Percentiles rank a stretch among this genome's conserved stretches.
Conservation (phyloP, 495 filamentous ascomycete genomes). For the Cryomyces minteri region DNA sequence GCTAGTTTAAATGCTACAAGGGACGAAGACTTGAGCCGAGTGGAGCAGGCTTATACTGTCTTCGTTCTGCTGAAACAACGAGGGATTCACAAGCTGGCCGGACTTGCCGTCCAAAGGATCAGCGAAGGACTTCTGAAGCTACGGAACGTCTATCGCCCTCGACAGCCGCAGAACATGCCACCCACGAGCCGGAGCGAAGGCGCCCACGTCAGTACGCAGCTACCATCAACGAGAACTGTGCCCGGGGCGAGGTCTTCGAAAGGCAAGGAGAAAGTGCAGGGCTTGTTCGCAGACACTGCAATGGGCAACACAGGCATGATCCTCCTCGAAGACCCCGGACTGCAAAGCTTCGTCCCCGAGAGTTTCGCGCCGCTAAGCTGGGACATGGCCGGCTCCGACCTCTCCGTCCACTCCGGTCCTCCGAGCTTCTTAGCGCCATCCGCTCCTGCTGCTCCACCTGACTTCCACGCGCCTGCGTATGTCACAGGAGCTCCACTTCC, state of each 20-base stretch:
- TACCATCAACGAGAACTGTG: not conserved
- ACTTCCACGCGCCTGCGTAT: no score
- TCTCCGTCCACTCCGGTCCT: not conserved
- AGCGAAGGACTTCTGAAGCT: slow-evolving; percentile 12
- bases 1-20: not conserved
- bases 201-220: not conserved
- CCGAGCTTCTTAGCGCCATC: no score
- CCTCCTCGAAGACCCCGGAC: slow-evolving; percentile 26
- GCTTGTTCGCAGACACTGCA: slow-evolving; percentile 16
- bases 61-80: slow-evolving; percentile 24
- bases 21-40: slow-evolving; percentile 10
- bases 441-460: no score
- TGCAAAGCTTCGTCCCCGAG: slow-evolving; percentile 19
- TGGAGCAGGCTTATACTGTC: slow-evolving; percentile 23
- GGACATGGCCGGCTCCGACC: slow-evolving; percentile 13
- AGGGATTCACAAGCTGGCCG: slow-evolving; percentile 25
- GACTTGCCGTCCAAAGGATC: slow-evolving; percentile 21
- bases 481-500: no score
- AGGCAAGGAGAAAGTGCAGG: not conserved
- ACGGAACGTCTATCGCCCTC: not conserved
- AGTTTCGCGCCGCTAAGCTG: slow-evolving; percentile 22
- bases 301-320: slow-evolving; percentile 31
- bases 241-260: not conserved
- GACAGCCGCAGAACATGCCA: no score
- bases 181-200: not conserved